Conservation (phyloP, 1,284 basidiomycete species). For the Cutaneotrichosporon arboriforme region DNA sequence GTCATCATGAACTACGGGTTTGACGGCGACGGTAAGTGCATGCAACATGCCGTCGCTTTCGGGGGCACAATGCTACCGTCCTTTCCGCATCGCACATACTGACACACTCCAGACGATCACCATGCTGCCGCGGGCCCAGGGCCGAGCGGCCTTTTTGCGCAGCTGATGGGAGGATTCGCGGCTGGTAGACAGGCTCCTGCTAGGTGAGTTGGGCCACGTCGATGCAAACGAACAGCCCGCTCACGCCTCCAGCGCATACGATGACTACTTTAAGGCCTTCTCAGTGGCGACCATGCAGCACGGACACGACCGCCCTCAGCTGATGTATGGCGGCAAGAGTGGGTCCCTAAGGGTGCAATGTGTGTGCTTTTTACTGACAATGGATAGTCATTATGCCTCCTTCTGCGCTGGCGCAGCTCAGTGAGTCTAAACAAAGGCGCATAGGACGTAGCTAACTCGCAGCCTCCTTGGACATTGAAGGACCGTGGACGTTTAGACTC, state of each 20-base stretch:
- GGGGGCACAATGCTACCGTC: too few relatives aligned
- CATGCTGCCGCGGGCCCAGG: conserved; percentile 12
- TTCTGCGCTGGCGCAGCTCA: conserved; percentile 83
- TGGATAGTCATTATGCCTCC: conserved; percentile 89
- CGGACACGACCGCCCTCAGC: conserved; percentile 43
- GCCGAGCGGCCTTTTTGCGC: conserved; percentile 26
- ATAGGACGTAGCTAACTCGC: background rate
- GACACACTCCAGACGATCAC: background rate
- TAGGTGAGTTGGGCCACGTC: conserved; percentile 19
- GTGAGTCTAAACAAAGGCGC: conserved; percentile 43
- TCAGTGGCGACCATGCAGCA: conserved; percentile 47
- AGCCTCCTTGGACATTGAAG: conserved; percentile 80
- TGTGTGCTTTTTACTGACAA: conserved; percentile 7
- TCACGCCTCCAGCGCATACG: conserved; percentile 34
- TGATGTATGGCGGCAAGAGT: conserved; percentile 88
- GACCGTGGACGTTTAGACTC: conserved; percentile 94
- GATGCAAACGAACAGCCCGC: too few relatives aligned
- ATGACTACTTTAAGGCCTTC: conserved; percentile 50
- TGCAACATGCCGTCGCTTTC: too few relatives aligned
- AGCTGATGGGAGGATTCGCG: conserved; percentile 30
- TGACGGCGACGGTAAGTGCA: conserved; percentile 37
- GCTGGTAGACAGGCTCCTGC: conserved; percentile 23
- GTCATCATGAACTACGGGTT: conserved; percentile 45
- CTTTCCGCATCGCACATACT: too few relatives aligned
- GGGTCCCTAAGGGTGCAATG: conserved; percentile 45